Percentiles rank a stretch among this genome's conserved stretches.
These are phyloP conservation scores for Globomyces pollinis-pini DNA, from an alignment of 192 early-diverging fungal genomes.

Conservation along the genomic window DNA sequence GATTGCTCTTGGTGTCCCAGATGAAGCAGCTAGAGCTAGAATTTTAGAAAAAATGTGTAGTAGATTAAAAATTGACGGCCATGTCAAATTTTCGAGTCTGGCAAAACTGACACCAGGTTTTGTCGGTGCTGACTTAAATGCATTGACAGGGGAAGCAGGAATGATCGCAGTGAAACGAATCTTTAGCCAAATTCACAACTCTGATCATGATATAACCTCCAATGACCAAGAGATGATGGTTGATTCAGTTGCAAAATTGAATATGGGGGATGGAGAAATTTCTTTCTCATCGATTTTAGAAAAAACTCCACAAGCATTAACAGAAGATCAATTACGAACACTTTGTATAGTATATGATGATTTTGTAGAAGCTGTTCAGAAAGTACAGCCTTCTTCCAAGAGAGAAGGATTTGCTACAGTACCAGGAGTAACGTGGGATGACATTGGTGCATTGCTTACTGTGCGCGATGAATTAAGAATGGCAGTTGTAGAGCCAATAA, in stretches of 20 bases:
- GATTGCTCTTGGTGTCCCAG: conserved; percentile 82
- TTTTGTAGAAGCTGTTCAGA: conserved; percentile 74
- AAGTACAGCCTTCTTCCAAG: conserved; percentile 94
- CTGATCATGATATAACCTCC: too few species aligned
- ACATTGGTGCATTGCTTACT: conserved; percentile 81
- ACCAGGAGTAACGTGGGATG: conserved; percentile 91
- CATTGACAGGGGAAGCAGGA: conserved; percentile 76
- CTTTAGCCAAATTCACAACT: conserved; percentile 19
- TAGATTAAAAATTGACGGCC: conserved; percentile 70
- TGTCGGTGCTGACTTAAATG: conserved; percentile 95
- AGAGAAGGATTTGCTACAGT: conserved; percentile 98
- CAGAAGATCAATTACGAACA: conserved; percentile 70
- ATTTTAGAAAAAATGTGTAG: conserved; percentile 71
- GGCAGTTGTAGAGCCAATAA: conserved; percentile 94
- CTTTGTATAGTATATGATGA: conserved; percentile 77
- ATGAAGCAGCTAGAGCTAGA: conserved; percentile 74
- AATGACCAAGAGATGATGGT: conserved; percentile 1
- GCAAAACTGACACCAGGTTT: conserved; percentile 94
- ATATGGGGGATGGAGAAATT: conserved; percentile 17
- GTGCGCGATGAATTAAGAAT: conserved; percentile 90
- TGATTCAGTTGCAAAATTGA: conserved; percentile 8
- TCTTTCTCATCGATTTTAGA: conserved; percentile 54
- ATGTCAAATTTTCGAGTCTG: conserved; percentile 72
- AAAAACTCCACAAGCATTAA: conserved; percentile 65
- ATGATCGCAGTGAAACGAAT: conserved; percentile 84